These are phyloP conservation scores for Naganishia cerealis DNA, from an alignment of 1,284 basidiomycete genomes.

Conservation along the genomic window DNA sequence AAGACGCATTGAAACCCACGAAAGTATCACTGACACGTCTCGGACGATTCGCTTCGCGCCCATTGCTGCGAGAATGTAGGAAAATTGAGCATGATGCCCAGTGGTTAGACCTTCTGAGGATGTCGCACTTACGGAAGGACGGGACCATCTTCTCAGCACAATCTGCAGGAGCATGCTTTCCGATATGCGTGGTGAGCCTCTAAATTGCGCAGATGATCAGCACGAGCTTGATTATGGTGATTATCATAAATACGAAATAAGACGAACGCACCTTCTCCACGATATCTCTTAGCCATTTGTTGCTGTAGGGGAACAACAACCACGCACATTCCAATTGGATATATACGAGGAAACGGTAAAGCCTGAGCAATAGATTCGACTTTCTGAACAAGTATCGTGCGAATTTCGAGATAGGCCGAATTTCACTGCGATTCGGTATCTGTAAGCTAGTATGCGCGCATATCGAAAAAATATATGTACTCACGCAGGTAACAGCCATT, in stretches of 20 bases:
- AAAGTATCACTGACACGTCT: slow-evolving; percentile 38
- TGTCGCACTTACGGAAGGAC: slow-evolving; percentile 36
- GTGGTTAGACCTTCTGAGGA: not conserved
- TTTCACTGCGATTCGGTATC: not conserved
- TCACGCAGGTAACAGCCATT: slow-evolving; percentile 39
- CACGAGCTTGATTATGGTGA: not conserved
- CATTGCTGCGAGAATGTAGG: slow-evolving; percentile 33
- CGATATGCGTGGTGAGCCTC: slow-evolving; percentile 31
- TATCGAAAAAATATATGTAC: not conserved
- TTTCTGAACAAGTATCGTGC: slow-evolving; percentile 18
- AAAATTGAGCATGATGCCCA: not conserved
- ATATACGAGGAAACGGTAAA: slow-evolving; percentile 32
- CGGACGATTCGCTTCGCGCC: slow-evolving; percentile 40
- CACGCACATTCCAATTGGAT: slow-evolving; percentile 23
- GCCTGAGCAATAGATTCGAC: slow-evolving; percentile 3
- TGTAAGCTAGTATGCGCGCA: not conserved
- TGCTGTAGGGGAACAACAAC: slow-evolving; percentile 22
- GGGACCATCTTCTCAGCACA: slow-evolving; percentile 35
- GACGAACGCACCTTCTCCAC: slow-evolving; percentile 30
- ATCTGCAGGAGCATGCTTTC: slow-evolving; percentile 34
- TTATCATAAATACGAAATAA: not conserved
- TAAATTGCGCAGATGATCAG: not conserved
- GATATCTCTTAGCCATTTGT: slow-evolving; percentile 28
- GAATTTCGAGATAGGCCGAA: slow-evolving; percentile 11
- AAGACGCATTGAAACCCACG: not conserved